Percentiles rank a stretch among this genome's conserved stretches.
Conservation (phyloP, 164 flowering plant genomes). For the Liquidambar formosana region DNA sequence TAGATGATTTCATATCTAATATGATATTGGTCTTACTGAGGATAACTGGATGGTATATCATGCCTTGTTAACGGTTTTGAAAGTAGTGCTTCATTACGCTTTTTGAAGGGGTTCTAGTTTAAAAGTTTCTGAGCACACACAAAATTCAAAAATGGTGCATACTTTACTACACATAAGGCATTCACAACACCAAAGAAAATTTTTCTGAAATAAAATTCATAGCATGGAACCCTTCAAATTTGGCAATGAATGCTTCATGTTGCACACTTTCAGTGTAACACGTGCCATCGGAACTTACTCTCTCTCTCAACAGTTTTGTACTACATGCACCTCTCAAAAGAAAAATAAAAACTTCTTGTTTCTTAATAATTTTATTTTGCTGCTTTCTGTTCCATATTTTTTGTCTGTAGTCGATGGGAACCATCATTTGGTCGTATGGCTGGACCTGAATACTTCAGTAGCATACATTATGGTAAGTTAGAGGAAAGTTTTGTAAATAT, state of each 20-base stretch:
- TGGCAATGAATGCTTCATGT: not conserved
- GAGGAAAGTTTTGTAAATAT: not conserved
- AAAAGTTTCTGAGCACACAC: not conserved
- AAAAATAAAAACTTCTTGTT: no score
- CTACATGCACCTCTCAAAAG: no score
- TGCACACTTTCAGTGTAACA: no score
- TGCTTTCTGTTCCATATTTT: slow-evolving; percentile 9
- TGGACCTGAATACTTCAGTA: slow-evolving; percentile 65
- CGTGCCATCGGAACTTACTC: no score
- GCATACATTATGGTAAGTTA: slow-evolving; percentile 57
- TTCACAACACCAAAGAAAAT: no score
- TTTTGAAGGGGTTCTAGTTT: not conserved
- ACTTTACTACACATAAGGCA: not conserved
- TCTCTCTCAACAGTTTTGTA: no score
- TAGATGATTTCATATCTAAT: not conserved
- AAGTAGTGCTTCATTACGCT: not conserved
- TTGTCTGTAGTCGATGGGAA: slow-evolving; percentile 77
- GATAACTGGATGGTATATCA: no score
- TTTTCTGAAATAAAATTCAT: not conserved
- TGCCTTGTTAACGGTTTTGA: no score
- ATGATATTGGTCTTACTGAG: no score
- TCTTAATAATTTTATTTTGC: not conserved
- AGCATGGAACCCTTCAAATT: no score
- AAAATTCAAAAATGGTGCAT: not conserved
- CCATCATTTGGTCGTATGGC: slow-evolving; percentile 63